Base-by-base conservation (phyloP, 2,329 filamentous ascomycete species). In the Balansia obtecta region DNA sequence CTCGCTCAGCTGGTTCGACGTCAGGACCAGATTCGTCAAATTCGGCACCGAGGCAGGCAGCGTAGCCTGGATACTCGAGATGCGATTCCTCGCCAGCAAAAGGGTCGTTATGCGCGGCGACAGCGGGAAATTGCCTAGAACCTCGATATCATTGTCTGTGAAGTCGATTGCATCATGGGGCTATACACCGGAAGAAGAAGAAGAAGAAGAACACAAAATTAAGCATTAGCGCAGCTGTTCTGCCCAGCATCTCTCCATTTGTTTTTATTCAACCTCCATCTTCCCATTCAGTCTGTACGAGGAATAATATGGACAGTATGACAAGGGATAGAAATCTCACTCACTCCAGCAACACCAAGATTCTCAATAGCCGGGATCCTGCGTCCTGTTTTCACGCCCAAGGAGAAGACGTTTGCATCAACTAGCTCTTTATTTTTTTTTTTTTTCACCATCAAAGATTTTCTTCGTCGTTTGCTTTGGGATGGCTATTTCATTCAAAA, bases 341-440 rank as follows among this genome's bases (percentile, higher is more conserved):
- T 65, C 73, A 95, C 88, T 64, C 87, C 87, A 61, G 93, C 91
- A 65, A 89, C 87, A 75, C 93, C 93, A 72, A 98, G 72, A 70
- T 98, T 98, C 76, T 98, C 93, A 74, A 98, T 95, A 54, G 85
- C 80, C 62, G 91, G 88, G 68, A 98, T 97, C 74, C 94, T 90
- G 74, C 97, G 90, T 74, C 93, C 93, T 98, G 81, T 75, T 38
- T 20, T 82, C 61, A 69, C 64, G 62, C 60, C 60, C 42, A 63
- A 62, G 58, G 58, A 60, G 60, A 63, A 69, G 66, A 72, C 73
- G 66, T 76, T 76, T 80, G 72, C 86, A 90, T 94, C 84, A 93
- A 91, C 80, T 80, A 77, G 87, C 79, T 83, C 66, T 65, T 52
- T 48, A 53, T 52, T 48, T 54, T 47, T 83, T 66, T 65, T 52